These are phyloP conservation scores for Pilasporangium apinafurcum DNA, from an alignment of 352 stramenopile genomes.

Conservation along the genomic window DNA sequence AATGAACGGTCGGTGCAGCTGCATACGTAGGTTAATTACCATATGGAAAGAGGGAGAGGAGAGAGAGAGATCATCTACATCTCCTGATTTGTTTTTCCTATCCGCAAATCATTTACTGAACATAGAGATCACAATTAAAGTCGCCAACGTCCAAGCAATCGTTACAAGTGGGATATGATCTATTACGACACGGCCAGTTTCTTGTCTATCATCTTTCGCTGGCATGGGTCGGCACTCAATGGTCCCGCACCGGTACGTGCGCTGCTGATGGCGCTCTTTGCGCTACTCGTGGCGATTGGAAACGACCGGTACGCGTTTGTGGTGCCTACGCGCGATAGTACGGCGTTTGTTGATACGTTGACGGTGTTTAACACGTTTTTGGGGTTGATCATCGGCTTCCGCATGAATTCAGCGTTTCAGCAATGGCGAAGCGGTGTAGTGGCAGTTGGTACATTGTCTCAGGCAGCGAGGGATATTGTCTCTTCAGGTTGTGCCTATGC, in stretches of 20 bases:
- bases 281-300: constrained; percentile 29
- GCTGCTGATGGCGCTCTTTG: constrained; percentile 62
- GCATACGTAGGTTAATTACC: no score
- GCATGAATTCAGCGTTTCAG: constrained; percentile 75
- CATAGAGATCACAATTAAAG: no score
- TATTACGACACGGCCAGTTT: constrained; percentile 72
- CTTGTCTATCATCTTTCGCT: constrained; percentile 49
- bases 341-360: constrained; percentile 70
- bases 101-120: no score
- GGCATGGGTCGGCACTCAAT: constrained; percentile 73
- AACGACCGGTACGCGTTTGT: constrained; percentile 65
- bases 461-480: constrained; percentile 65
- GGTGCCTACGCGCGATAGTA: constrained; percentile 53
- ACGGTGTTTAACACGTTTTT: constrained; percentile 86
- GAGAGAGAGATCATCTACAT: no score
- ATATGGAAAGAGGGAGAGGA: no score
- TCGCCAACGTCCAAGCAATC: no score
- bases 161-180: no score
- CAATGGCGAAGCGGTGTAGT: constrained; percentile 73
- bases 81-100: no score
- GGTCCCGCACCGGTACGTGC: constrained; percentile 54
- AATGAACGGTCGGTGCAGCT: no score
- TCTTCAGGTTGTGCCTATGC: constrained; percentile 60
- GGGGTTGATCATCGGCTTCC: constrained; percentile 71
- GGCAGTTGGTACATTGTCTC: constrained; percentile 49